Evolutionary conservation across 495 filamentous ascomycete genomes (phyloP).

Genomic region (Hypoxylon intermedium): DNA sequence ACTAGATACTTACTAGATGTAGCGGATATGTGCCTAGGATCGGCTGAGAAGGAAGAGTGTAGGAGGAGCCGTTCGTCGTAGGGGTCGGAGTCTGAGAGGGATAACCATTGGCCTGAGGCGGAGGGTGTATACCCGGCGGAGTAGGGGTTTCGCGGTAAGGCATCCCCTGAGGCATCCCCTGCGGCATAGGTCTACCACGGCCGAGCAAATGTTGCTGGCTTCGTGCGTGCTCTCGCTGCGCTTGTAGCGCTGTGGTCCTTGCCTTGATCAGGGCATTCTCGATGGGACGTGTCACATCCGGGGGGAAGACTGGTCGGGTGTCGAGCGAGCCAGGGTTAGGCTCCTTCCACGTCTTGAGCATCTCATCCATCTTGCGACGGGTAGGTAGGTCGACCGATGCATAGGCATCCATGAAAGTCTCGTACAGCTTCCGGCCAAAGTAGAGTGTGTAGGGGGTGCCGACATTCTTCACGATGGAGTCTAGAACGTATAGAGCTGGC

Average conservation of each 20-base stretch:
- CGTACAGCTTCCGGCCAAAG: constrained; percentile 87
- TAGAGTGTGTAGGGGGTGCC: constrained; percentile 96
- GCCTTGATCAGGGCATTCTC: constrained; percentile 93
- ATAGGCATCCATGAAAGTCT: constrained; percentile 96
- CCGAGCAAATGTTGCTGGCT: constrained; percentile 68
- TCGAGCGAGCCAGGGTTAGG: constrained; percentile 91
- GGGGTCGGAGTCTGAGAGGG: constrained; percentile 22
- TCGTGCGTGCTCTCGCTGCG: constrained; percentile 70
- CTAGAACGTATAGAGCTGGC: constrained; percentile 94
- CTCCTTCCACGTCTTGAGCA: constrained; percentile 98
- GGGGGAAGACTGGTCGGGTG: constrained; percentile 83
- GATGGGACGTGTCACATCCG: constrained; percentile 83
- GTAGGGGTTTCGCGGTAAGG: constrained; percentile 73
- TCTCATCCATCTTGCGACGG: constrained; percentile 91
- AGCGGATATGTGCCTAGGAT: constrained; percentile 14
- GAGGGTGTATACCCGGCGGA: constrained; percentile 60
- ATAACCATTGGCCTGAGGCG: constrained; percentile 36
- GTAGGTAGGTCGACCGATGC: constrained; percentile 79
- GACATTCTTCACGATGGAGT: constrained; percentile 98
- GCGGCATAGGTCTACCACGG: constrained; percentile 58
- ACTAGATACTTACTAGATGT: constrained; percentile 34
- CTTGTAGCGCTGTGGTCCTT: constrained; percentile 74
- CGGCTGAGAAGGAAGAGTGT: constrained; percentile 24
- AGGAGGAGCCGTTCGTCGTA: constrained; percentile 31
- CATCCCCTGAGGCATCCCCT: constrained; percentile 46